Percentiles rank a stretch among this genome's conserved stretches.
These are phyloP conservation scores for Candida albicans DNA, from an alignment of 1,139 yeast species.

Conservation along the genomic window DNA sequence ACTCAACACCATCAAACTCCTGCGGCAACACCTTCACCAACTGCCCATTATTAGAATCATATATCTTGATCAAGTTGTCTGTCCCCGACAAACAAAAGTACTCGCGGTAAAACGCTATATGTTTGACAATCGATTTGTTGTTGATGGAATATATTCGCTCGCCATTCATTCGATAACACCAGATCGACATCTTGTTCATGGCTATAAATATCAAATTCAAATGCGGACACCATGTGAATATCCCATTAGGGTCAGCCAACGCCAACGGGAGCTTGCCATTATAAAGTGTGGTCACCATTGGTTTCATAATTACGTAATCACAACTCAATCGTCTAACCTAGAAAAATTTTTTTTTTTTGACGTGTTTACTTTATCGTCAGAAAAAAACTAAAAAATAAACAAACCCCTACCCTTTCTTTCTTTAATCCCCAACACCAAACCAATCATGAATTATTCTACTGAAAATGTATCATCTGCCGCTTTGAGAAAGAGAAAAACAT, in stretches of 20 bases:
- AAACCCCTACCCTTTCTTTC: neutral
- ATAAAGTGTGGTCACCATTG: slow-evolving; percentile 6
- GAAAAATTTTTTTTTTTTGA: neutral
- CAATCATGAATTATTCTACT: slow-evolving; percentile 14
- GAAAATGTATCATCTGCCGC: slow-evolving; percentile 28
- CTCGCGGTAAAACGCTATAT: slow-evolving; percentile 35
- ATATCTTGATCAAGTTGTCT: slow-evolving; percentile 46
- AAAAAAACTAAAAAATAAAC: neutral
- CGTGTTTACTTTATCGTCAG: neutral
- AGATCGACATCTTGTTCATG: slow-evolving; percentile 47
- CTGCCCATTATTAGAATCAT: slow-evolving; percentile 51
- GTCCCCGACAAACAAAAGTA: slow-evolving; percentile 46
- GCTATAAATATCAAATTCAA: slow-evolving; percentile 54
- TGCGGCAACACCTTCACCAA: slow-evolving; percentile 26
- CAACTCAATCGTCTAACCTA: neutral
- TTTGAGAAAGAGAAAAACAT: slow-evolving; percentile 57
- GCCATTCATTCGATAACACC: slow-evolving; percentile 57
- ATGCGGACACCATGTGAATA: slow-evolving; percentile 56
- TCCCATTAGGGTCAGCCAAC: slow-evolving; percentile 12
- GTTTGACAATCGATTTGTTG: slow-evolving; percentile 34
- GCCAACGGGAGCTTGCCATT: slow-evolving; percentile 11
- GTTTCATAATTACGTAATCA: slow-evolving; percentile 1
- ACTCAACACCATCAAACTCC: slow-evolving; percentile 20
- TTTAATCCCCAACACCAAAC: neutral
- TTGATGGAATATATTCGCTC: slow-evolving; percentile 53